Evolutionary conservation across 202 grass and related monocot species (phyloP).

Genomic region (Hordeum pubiflorum): DNA sequence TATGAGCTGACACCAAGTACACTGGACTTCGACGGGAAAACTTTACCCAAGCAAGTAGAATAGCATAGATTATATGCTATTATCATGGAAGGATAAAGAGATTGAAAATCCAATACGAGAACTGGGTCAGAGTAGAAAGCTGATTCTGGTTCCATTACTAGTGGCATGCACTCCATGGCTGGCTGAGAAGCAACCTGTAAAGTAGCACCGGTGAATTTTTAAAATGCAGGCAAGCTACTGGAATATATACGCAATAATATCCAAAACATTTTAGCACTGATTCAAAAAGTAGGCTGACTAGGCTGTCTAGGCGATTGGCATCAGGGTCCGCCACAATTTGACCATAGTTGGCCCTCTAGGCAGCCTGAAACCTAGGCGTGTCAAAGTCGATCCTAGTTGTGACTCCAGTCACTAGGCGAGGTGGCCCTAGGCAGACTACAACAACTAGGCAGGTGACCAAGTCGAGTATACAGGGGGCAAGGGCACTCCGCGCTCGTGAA

Average conservation of each 20-base stretch:
- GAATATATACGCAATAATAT: slow-evolving; percentile 4
- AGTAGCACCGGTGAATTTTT: slow-evolving; percentile 22
- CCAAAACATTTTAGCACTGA: neutral
- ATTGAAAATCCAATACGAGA: slow-evolving; percentile 95
- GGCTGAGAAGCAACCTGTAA: slow-evolving; percentile 88
- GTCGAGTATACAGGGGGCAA: neutral
- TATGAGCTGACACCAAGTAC: slow-evolving; percentile 89
- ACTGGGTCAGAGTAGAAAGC: slow-evolving; percentile 92
- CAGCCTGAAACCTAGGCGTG: neutral
- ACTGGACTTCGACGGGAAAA: slow-evolving; percentile 76
- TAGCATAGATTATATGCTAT: slow-evolving; percentile 98
- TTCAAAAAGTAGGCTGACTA: neutral
- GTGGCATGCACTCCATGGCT: slow-evolving; percentile 95
- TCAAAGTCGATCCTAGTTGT: neutral
- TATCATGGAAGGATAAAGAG: slow-evolving; percentile 98
- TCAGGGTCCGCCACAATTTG: neutral
- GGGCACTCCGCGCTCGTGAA: neutral
- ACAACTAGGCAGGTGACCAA: neutral
- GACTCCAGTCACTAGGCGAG: neutral
- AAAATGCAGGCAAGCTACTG: neutral
- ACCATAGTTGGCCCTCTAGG: neutral
- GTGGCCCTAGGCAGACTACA: neutral
- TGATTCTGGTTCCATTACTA: slow-evolving; percentile 98
- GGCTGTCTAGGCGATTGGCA: neutral
- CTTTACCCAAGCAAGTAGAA: slow-evolving; percentile 91